These are phyloP conservation scores for Exophiala sideris DNA, from an alignment of 2,329 filamentous ascomycete species.

Conservation along the genomic window DNA sequence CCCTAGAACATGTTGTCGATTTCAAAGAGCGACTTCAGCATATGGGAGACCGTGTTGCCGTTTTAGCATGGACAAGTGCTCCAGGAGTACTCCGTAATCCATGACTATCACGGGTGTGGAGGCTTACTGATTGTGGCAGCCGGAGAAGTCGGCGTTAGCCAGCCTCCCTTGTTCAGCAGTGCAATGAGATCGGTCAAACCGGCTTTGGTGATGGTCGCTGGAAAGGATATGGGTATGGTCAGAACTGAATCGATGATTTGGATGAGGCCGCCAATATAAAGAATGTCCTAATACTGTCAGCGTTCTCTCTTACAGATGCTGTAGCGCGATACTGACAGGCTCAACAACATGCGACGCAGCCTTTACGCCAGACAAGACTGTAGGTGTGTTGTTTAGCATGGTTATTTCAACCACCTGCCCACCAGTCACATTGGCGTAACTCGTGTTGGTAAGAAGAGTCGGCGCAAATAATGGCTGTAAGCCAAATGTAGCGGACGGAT, in stretches of 20 bases:
- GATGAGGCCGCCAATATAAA: conserved; percentile 55
- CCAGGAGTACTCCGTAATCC: too few relatives aligned
- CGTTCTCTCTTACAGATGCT: too few relatives aligned
- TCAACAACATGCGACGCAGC: conserved; percentile 48
- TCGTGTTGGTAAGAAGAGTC: conserved; percentile 49
- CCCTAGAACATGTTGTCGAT: too few relatives aligned
- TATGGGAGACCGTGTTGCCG: too few relatives aligned
- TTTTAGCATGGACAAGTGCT: too few relatives aligned
- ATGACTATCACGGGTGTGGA: neutral
- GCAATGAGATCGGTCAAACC: conserved; percentile 49
- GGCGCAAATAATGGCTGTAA: conserved; percentile 43
- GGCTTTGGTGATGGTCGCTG: conserved; percentile 40
- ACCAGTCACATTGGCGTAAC: conserved; percentile 57
- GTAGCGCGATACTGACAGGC: conserved; percentile 41
- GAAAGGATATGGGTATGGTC: conserved; percentile 44
- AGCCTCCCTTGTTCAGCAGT: conserved; percentile 44
- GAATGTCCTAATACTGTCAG: conserved; percentile 42
- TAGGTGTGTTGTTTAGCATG: conserved; percentile 42
- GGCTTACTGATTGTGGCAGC: conserved; percentile 30
- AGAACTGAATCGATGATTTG: conserved; percentile 53
- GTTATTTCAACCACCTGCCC: conserved; percentile 56
- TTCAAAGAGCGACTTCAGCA: too few relatives aligned
- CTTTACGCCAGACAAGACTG: conserved; percentile 53
- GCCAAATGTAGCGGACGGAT: conserved; percentile 31
- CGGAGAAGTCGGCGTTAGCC: conserved; percentile 15